A percentile compares a stretch with the other conserved stretches of the same genome.
Evolutionary conservation across 179 eudicot genomes (phyloP).

Genomic region (Drosera spatulata): DNA sequence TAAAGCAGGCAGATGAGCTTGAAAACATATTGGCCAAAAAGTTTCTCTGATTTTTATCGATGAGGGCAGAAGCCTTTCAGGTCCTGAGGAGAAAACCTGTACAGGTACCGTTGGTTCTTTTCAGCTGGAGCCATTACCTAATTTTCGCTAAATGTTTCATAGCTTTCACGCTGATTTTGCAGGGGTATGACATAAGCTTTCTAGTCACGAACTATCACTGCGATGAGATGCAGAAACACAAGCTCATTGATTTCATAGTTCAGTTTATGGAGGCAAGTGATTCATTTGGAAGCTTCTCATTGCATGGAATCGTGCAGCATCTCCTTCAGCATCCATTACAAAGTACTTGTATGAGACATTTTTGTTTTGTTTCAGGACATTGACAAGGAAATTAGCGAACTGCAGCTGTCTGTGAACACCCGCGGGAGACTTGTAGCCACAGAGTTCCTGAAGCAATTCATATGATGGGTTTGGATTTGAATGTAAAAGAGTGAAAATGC

Average conservation of each 20-base stretch:
- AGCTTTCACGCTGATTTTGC: slow-evolving; percentile 10
- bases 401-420: slow-evolving; percentile 82
- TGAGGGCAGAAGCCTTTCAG: slow-evolving; percentile 99
- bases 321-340: not conserved
- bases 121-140: not conserved
- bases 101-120: slow-evolving; percentile 37
- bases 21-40: slow-evolving; percentile 92
- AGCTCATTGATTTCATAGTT: slow-evolving; percentile 91
- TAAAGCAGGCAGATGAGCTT: slow-evolving; percentile 94
- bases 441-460: slow-evolving; percentile 84
- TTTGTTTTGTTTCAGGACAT: slow-evolving; percentile 55
- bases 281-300: not conserved
- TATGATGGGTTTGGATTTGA: slow-evolving; percentile 17
- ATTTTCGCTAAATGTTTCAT: too few species aligned
- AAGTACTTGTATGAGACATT: not conserved
- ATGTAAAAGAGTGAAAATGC: too few species aligned
- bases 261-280: slow-evolving; percentile 93
- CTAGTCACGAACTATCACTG: slow-evolving; percentile 96
- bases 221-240: slow-evolving; percentile 94
- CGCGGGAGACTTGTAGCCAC: slow-evolving; percentile 96
- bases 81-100: slow-evolving; percentile 95
- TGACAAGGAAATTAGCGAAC: slow-evolving; percentile 87
- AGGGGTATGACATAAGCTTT: slow-evolving; percentile 98
- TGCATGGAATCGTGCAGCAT: not conserved
- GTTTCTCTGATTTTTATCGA: slow-evolving; percentile 90